phyloP scores from a whole-genome alignment of 1,284 basidiomycete species.

The Sanghuangporus weigelae region DNA sequence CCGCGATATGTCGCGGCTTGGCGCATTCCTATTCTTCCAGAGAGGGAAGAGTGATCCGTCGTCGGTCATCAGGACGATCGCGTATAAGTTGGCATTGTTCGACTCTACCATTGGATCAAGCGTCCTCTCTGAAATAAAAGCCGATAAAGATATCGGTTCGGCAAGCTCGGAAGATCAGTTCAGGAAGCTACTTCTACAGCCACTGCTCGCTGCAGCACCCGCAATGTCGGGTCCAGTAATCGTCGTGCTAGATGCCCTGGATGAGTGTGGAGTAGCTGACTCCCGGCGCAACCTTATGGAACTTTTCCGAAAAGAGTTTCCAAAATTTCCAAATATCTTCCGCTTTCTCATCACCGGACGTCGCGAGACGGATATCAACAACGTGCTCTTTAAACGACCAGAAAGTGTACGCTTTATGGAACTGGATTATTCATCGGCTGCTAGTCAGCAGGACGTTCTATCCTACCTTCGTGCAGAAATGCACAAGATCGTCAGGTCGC shows the following conservation, averaged over 20 bases:
- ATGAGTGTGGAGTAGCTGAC: background rate
- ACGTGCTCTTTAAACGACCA: background rate
- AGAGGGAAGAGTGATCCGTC: background rate
- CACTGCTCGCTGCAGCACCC: background rate
- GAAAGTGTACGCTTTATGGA: background rate
- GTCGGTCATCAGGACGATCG: background rate
- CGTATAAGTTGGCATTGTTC: background rate
- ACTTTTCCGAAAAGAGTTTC: background rate
- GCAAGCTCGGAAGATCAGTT: background rate
- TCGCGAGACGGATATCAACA: background rate
- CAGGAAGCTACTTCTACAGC: background rate
- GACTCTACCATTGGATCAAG: background rate
- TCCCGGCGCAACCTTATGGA: background rate
- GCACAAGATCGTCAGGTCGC: background rate
- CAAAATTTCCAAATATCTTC: background rate
- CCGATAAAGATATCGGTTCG: background rate
- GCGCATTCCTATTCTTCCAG: conserved; percentile 29
- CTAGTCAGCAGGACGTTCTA: background rate
- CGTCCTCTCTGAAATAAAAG: background rate
- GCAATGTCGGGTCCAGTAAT: background rate
- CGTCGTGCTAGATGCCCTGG: conserved; percentile 4
- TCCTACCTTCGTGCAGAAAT: background rate
- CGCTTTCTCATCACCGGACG: background rate
- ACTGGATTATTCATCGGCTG: background rate
- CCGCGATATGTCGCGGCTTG: conserved; percentile 17